Conservation (phyloP, 495 filamentous ascomycete species). For the Tetracladium marchalianum region DNA sequence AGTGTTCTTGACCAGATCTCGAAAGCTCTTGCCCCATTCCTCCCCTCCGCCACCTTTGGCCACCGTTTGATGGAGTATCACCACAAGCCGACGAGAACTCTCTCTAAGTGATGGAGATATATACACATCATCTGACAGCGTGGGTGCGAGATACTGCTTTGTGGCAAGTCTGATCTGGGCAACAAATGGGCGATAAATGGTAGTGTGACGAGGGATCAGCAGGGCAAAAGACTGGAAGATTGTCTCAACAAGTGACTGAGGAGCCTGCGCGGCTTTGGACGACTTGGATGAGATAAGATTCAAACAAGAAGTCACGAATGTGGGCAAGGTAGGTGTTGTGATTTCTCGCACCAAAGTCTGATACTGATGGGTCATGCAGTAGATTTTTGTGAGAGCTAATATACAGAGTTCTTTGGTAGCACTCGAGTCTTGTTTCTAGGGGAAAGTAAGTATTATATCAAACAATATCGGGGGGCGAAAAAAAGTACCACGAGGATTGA, state of each 20-base stretch:
- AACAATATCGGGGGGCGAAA: background rate
- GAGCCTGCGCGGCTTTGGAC: slow-evolving; percentile 25
- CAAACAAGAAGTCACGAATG: slow-evolving; percentile 62
- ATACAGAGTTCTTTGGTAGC: slow-evolving; percentile 63
- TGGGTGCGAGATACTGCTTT: slow-evolving; percentile 46
- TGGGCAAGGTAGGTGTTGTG: slow-evolving; percentile 69
- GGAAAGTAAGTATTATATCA: background rate
- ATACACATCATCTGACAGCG: slow-evolving; percentile 30
- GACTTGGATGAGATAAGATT: slow-evolving; percentile 47
- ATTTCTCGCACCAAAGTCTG: slow-evolving; percentile 78
- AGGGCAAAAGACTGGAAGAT: slow-evolving; percentile 54
- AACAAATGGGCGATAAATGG: slow-evolving; percentile 65
- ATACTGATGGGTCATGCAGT: slow-evolving; percentile 68
- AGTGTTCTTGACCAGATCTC: slow-evolving; percentile 43
- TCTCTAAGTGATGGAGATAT: slow-evolving; percentile 39
- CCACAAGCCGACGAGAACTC: slow-evolving; percentile 47
- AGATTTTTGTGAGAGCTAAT: slow-evolving; percentile 70
- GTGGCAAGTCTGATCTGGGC: slow-evolving; percentile 54
- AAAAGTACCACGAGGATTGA: slow-evolving; percentile 51
- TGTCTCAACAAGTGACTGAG: slow-evolving; percentile 43
- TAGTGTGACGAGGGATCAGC: slow-evolving; percentile 67
- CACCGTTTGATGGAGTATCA: slow-evolving; percentile 63
- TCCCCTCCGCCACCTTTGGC: slow-evolving; percentile 61
- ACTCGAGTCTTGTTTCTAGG: slow-evolving; percentile 62
- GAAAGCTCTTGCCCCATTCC: slow-evolving; percentile 62